These are phyloP conservation scores for Leptodermis oblonga DNA, from an alignment of 257 asterid genomes.

Conservation along the genomic window DNA sequence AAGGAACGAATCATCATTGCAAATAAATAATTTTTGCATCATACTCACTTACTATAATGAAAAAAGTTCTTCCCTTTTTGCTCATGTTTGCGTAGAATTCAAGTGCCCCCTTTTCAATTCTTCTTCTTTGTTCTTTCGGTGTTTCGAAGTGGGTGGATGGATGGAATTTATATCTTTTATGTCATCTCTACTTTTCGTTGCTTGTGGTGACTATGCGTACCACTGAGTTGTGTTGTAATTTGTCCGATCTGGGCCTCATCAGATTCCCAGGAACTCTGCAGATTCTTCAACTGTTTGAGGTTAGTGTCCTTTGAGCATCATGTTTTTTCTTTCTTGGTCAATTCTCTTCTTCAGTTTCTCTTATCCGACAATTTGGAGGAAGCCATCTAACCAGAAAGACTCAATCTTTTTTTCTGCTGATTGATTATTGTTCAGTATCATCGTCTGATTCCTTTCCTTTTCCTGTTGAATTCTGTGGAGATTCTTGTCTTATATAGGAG, in stretches of 20 bases:
- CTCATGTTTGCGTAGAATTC: constrained; percentile 49
- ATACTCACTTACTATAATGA: constrained; percentile 11
- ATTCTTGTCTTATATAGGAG: not conserved
- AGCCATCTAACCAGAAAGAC: constrained; percentile 11
- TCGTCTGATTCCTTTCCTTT: not conserved
- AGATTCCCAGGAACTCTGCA: constrained; percentile 52
- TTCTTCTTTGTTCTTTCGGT: not conserved
- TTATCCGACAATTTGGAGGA: constrained; percentile 14
- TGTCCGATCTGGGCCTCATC: constrained; percentile 55
- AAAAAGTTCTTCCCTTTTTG: constrained; percentile 21
- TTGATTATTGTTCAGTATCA: constrained; percentile 10
- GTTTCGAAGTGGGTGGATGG: constrained; percentile 34
- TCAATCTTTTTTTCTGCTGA: constrained; percentile 13
- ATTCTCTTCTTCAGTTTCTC: constrained; percentile 12
- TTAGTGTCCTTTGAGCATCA: constrained; percentile 21
- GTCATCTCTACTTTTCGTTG: constrained; percentile 33
- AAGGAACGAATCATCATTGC: constrained; percentile 9
- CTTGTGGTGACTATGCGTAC: constrained; percentile 46
- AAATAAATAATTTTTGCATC: constrained; percentile 24
- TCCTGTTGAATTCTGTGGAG: not conserved
- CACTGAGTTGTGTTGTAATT: constrained; percentile 46
- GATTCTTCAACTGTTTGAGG: constrained; percentile 59
- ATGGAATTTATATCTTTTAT: constrained; percentile 28
- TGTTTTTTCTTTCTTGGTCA: not conserved
- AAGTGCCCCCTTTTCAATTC: constrained; percentile 25